Evolutionary conservation across 2,329 filamentous ascomycete species (phyloP).

Genomic region (Monilinia laxa): DNA sequence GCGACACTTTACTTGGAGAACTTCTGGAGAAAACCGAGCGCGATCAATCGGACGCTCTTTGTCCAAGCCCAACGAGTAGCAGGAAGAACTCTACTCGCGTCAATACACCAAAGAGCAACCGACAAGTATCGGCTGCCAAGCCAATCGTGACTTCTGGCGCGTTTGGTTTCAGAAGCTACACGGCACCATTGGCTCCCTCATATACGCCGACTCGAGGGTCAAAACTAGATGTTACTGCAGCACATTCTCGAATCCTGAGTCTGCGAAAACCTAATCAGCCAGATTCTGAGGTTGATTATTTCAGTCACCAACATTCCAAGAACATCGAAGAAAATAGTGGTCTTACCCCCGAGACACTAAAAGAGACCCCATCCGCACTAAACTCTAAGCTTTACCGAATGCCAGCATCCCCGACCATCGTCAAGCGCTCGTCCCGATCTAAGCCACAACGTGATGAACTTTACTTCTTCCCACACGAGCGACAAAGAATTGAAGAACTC

Average conservation of each 20-base stretch:
- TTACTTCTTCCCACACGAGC: constrained; percentile 21
- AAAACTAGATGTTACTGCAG: constrained; percentile 1
- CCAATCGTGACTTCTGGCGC: constrained; percentile 2
- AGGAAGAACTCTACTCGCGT: constrained; percentile 11
- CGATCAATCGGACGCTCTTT: constrained; percentile 32
- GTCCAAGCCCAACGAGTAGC: constrained; percentile 24
- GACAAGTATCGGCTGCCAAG: constrained; percentile 1
- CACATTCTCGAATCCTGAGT: constrained; percentile 17
- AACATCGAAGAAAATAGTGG: constrained; percentile 15
- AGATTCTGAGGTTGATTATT: constrained; percentile 4
- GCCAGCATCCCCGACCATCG: constrained; percentile 16
- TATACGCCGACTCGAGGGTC: constrained; percentile 18
- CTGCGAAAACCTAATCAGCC: constrained; percentile 9
- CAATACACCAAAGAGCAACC: constrained; percentile 13
- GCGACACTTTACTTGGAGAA: constrained; percentile 29
- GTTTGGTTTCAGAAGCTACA: constrained; percentile 2
- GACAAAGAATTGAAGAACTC: constrained; percentile 13
- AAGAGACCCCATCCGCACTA: constrained; percentile 1
- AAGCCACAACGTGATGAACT: constrained; percentile 16
- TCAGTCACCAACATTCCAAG: background rate
- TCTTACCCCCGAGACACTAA: constrained; percentile 17
- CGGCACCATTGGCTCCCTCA: constrained; percentile 2
- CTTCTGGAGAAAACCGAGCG: constrained; percentile 34
- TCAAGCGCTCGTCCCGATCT: constrained; percentile 16
- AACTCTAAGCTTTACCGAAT: constrained; percentile 23